These are phyloP conservation scores for Xylariomycetidae sp. DNA, from an alignment of 2,329 filamentous ascomycete genomes.

Conservation along the genomic window DNA sequence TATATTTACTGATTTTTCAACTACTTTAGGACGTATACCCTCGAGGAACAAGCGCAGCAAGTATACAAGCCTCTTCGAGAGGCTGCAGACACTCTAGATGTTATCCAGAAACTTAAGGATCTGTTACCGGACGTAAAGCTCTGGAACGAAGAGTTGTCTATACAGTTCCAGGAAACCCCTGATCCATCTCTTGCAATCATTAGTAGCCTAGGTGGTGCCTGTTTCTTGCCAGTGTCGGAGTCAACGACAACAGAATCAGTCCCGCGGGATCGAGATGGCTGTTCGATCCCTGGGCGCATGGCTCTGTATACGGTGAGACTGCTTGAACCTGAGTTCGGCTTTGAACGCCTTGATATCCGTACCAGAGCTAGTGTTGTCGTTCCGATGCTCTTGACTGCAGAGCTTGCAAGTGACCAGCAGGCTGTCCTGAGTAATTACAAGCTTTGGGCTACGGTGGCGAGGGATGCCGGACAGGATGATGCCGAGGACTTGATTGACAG, in stretches of 20 bases:
- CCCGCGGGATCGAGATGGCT: constrained; percentile 61
- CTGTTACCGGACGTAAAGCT: constrained; percentile 59
- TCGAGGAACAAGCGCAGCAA: constrained; percentile 44
- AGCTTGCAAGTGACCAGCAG: constrained; percentile 51
- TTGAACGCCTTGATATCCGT: constrained; percentile 34
- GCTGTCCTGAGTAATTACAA: constrained; percentile 38
- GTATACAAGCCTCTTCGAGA: constrained; percentile 31
- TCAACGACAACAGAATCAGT: constrained; percentile 13
- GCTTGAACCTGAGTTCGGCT: constrained; percentile 37
- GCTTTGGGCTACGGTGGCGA: constrained; percentile 45
- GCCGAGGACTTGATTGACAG: constrained; percentile 40
- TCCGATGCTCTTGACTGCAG: constrained; percentile 44
- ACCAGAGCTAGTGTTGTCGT: constrained; percentile 47
- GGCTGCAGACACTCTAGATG: constrained; percentile 28
- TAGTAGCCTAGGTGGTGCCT: constrained; percentile 65
- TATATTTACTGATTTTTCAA: too few species aligned
- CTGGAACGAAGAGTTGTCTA: constrained; percentile 62
- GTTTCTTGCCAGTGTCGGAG: constrained; percentile 52
- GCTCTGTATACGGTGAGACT: constrained; percentile 64
- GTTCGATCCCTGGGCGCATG: constrained; percentile 71
- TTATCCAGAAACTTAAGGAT: constrained; percentile 6
- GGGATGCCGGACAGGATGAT: constrained; percentile 30
- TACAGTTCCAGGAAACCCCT: constrained; percentile 48
- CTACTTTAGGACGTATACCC: constrained; percentile 43
- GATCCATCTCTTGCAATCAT: constrained; percentile 68